Evolutionary conservation across 179 eudicot species (phyloP), one percentile per base, ranked within the genome.

Genomic region (Beta lomatogona): DNA sequence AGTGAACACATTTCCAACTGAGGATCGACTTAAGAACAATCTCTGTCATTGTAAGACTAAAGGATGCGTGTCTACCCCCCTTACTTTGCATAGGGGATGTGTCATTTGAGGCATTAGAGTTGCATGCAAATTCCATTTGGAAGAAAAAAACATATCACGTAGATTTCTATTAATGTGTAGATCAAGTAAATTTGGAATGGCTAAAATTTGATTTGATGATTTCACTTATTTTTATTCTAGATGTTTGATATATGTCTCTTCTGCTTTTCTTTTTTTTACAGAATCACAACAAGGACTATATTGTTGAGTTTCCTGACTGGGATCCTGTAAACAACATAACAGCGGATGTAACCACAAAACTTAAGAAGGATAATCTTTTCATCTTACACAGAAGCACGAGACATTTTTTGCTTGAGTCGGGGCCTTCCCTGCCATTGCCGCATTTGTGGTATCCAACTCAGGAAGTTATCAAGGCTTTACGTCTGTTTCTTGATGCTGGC

Each of bases 261-360:
- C 25, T 78, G n/a, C 78, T 13, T 58, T 68, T 69, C 36, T n/a
- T 74, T 78, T 84, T 82, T 68, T 48, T 83, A 77, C 89, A 97
- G 99, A 95, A 93, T 86, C 99, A 97, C 81, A 97, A 97, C 89
- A 93, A 81, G 68, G 99, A 97, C 82, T 97, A 86, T 80, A 93
- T 97, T 73, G 98, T 97, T 64, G 86, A 93, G 80, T 89, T 97
- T 77, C 99, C 99, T 36, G 99, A 97, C 86, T 94, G 94, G 98
- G 95, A 94, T 86, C 98, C 97, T 41, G 86, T 89, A 14, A 61
- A 60, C 18, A 68, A 55, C 59, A 12, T 79, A 22, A 68, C 70
- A 48, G 53, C 87, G 82, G 75, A 41, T 75, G 77, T 79, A 52
- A 41, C 85, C 63, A 61, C 71, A 77, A 64, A 72, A 58, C 64